Base-by-base conservation (phyloP, 495 filamentous ascomycete species). In the Daldinia loculata region DNA sequence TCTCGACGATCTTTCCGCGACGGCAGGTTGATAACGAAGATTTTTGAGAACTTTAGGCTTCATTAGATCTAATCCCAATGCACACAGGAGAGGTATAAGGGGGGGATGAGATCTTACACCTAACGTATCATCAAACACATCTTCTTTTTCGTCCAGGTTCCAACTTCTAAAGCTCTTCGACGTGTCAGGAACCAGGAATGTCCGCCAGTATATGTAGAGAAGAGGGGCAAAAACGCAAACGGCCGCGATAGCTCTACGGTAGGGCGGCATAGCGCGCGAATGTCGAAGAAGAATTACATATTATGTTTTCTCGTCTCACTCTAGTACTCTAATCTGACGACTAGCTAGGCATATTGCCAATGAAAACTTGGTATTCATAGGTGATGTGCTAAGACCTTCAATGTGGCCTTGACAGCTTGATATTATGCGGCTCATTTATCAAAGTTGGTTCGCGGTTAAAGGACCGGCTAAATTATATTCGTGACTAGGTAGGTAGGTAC, bases 1-100 rank as follows among this genome's bases (percentile, higher is more conserved):
- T 92, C 88, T 24, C 87, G 85, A 30, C 89, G 87, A 67, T 92
- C 90, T 7, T 85, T 84, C 19, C 90, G 82, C 22, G 82, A 80
- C 4, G 86, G 84, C 30, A 92, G 78, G 52, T 87, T 89, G 55
- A 92, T 84, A 51, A 88, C 88, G 68, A 88, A 86, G 29, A 91
- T 80, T 61, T 88, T 83, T 51, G 86, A 74, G 68, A 91, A 89
- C 88, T 90, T 15, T 6, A 22, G 0, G 22, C 15, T 19, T 8
- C n/a, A 19, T 55, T 64, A 63, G 56, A 24, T n/a, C 15, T 19
- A 24, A n/a, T 30, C 3, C 2, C 22, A 14, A 29, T 5, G 24
- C 24, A 53, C 2, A 32, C 2, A n/a, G 24, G 0, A 14, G n/a
- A 32, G 2, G 4, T 17, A 30, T 45, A 36, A 48, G 11, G 6